These are phyloP conservation scores for Globisporangium carolinianum DNA, from an alignment of 352 stramenopile species.

Conservation along the genomic window DNA sequence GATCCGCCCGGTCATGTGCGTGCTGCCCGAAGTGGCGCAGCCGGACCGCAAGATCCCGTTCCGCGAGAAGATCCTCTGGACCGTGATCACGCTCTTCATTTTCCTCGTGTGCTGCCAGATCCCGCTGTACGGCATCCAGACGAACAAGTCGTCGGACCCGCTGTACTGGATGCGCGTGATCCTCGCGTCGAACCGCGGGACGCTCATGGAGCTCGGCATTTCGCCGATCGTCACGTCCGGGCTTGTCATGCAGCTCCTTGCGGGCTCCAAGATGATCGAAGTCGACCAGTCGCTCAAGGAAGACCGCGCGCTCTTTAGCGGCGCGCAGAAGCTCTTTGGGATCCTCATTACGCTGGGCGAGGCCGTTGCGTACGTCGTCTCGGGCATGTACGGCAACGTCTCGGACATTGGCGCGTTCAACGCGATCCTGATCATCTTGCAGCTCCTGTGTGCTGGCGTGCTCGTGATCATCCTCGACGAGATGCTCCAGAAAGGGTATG, in stretches of 20 bases:
- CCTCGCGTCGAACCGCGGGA: slow-evolving; percentile 97
- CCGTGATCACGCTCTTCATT: slow-evolving; percentile 99
- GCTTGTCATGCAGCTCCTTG: slow-evolving; percentile 99
- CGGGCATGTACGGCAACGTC: slow-evolving; percentile 98
- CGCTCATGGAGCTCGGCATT: slow-evolving; percentile 98
- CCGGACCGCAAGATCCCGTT: slow-evolving; percentile 98
- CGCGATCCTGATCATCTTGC: slow-evolving; percentile 98
- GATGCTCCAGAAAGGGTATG: slow-evolving; percentile 99
- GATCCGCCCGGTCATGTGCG: slow-evolving; percentile 97
- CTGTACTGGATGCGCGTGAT: slow-evolving; percentile 99
- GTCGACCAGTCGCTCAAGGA: slow-evolving; percentile 99
- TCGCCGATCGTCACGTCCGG: slow-evolving; percentile 98
- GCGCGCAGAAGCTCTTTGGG: slow-evolving; percentile 99
- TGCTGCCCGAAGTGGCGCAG: slow-evolving; percentile 96
- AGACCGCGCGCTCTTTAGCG: slow-evolving; percentile 96
- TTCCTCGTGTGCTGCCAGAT: slow-evolving; percentile 99
- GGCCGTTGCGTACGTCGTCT: slow-evolving; percentile 98
- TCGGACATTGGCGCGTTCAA: slow-evolving; percentile 97
- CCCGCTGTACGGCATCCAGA: slow-evolving; percentile 98
- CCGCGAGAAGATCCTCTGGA: slow-evolving; percentile 99
- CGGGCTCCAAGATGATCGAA: slow-evolving; percentile 98
- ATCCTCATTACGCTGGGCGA: slow-evolving; percentile 99
- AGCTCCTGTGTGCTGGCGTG: slow-evolving; percentile 98
- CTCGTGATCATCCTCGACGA: slow-evolving; percentile 99
- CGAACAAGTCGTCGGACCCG: slow-evolving; percentile 97